Base-by-base conservation (phyloP, 768 basidiomycete species). In the Favolaschia claudopus region DNA sequence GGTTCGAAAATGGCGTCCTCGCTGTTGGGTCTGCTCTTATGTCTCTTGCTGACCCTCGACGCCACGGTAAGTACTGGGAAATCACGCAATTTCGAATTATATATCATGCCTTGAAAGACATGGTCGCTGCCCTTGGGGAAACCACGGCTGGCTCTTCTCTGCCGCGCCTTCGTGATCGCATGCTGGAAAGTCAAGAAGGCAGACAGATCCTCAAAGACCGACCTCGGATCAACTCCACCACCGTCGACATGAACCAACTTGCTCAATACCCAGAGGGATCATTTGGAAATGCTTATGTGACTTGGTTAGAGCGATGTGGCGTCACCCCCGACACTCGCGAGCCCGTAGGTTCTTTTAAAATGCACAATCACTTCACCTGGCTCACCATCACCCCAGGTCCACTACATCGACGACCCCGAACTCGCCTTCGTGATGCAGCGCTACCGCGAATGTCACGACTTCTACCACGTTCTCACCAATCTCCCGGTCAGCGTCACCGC, bases 351-450 rank as follows among this genome's bases (percentile, higher is more conserved):
- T 19, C 31, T 67, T 43, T 15, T 33, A 4, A 15, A 2, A 33
- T 33, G 5, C 7, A 14, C 4, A 5, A 15, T 20, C 15, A 20
- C 7, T 22, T n/a, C n/a, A n/a, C n/a, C 13, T 37, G 42, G 28
- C 20, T 40, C 17, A 8, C 13, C 24, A 31, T 52, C 4, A 28
- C 22, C 17, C 10, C 67, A 98, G 96, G 96, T 97, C 7, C 92
- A 89, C 64, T 99, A 98, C 69, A 89, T 99, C 55, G 86, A 91
- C 69, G 94, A 98, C 68, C 95, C 95, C 2, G 96, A 97, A 68
- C 85, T 97, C 12, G 97, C 97, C 24, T 99, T 97, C 73, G 92
- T 99, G 53, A 94, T 99, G 91, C 93, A 96, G 65, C 89, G 96
- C 47, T 99, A 99, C 73, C 89, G 96, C 24, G 96, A 99, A 77